phyloP scores from a whole-genome alignment of 1,139 yeast genomes.

The Sugiyamaella pinicola region DNA sequence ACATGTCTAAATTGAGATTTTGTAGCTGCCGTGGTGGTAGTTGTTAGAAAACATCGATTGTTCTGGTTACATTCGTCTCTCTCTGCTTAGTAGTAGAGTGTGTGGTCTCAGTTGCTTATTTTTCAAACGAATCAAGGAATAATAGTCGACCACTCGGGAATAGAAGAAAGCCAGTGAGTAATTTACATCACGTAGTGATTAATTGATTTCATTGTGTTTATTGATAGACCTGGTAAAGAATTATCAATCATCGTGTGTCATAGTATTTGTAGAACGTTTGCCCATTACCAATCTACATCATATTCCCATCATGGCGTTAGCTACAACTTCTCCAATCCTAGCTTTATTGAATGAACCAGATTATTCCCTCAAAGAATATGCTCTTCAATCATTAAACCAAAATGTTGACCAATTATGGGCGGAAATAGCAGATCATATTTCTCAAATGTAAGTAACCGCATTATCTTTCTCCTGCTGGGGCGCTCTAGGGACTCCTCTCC shows the following conservation, averaged over 20 bases:
- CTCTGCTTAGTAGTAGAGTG: too few species aligned
- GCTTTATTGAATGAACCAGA: constrained; percentile 87
- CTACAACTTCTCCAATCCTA: constrained; percentile 43
- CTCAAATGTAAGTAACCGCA: constrained; percentile 58
- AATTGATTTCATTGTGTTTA: neutral
- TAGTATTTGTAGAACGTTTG: neutral
- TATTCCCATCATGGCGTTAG: constrained; percentile 23
- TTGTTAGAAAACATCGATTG: neutral
- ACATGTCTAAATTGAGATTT: constrained; percentile 3
- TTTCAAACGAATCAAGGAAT: neutral
- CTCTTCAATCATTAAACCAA: constrained; percentile 76
- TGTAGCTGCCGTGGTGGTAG: neutral
- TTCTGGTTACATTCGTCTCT: constrained; percentile 6
- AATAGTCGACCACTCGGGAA: neutral
- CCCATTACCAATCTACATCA: neutral
- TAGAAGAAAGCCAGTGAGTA: neutral
- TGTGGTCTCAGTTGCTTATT: too few species aligned
- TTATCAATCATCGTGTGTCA: neutral
- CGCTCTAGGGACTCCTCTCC: too few species aligned
- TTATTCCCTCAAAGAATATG: constrained; percentile 74
- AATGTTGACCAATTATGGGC: constrained; percentile 96
- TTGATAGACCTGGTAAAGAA: neutral
- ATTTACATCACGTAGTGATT: neutral
- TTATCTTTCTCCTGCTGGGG: too few species aligned
- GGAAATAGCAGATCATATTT: constrained; percentile 87